Conservation (phyloP, 164 flowering plant species). For the Chimonanthus praecox region DNA sequence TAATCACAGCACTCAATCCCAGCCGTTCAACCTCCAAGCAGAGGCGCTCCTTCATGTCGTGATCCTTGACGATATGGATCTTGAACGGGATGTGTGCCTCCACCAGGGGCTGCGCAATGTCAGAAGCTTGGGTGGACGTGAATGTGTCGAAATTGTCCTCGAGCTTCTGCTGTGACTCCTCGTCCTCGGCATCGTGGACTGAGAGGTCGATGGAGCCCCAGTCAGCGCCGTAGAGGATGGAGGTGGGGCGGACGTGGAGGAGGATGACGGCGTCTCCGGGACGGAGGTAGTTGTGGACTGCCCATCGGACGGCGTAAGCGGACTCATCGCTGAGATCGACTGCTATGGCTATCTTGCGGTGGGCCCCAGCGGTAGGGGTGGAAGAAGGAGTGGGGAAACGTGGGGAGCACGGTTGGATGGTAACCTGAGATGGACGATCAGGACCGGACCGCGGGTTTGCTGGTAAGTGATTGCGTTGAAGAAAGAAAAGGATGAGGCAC, state of each 20-base stretch:
- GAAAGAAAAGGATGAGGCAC: background rate
- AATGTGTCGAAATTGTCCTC: constrained; percentile 61
- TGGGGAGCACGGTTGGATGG: constrained; percentile 35
- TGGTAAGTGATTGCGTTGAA: background rate
- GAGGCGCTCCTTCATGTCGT: constrained; percentile 74
- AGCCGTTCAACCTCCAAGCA: constrained; percentile 81
- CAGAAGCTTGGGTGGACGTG: constrained; percentile 42
- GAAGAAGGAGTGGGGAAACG: constrained; percentile 22
- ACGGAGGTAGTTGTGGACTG: constrained; percentile 77
- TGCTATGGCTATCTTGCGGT: constrained; percentile 65
- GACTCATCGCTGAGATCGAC: constrained; percentile 82
- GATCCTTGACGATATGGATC: constrained; percentile 76
- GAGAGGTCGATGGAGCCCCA: constrained; percentile 56
- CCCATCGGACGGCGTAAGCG: constrained; percentile 80
- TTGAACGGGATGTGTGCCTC: constrained; percentile 53
- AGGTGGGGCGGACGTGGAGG: constrained; percentile 72
- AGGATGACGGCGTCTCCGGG: constrained; percentile 72
- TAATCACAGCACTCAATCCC: constrained; percentile 65
- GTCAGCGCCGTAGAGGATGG: constrained; percentile 76
- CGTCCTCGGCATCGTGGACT: constrained; percentile 14
- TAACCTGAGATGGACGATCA: background rate
- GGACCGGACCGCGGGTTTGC: constrained; percentile 2
- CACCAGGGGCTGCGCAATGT: constrained; percentile 48
- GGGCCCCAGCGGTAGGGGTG: constrained; percentile 26
- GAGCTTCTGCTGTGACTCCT: constrained; percentile 42